Conservation (phyloP, 192 early-diverging fungal species). For the Backusella parvicylindrica region DNA sequence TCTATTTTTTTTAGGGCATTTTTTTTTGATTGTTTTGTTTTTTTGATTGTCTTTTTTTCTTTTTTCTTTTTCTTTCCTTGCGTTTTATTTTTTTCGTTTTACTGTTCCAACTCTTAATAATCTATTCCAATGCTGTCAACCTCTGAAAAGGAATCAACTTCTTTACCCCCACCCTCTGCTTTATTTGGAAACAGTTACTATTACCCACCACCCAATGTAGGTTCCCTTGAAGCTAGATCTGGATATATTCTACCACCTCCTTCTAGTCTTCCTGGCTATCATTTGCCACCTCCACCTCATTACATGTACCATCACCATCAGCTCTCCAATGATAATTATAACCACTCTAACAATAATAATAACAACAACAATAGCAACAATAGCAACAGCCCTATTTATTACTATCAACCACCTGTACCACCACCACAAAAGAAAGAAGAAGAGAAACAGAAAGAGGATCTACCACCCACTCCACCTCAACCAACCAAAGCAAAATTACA, state of each 20-base stretch:
- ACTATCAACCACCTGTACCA: background rate
- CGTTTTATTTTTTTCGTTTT: background rate
- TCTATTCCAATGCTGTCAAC: conserved; percentile 3
- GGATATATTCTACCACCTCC: conserved; percentile 22
- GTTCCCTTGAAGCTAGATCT: background rate
- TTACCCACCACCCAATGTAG: conserved; percentile 1
- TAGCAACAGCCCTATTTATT: background rate
- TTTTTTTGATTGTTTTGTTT: background rate
- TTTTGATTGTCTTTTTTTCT: background rate
- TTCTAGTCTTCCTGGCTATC: conserved; percentile 18
- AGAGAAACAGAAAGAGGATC: background rate
- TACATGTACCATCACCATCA: conserved; percentile 3
- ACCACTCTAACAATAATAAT: background rate
- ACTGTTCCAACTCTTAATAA: background rate
- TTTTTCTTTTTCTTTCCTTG: background rate
- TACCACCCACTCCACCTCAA: background rate
- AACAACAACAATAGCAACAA: background rate
- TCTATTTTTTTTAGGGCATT: background rate
- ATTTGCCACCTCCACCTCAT: conserved; percentile 10
- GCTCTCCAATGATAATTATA: background rate
- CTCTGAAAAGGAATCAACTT: background rate
- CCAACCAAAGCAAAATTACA: background rate
- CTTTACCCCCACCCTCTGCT: conserved; percentile 12
- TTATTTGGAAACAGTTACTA: conserved; percentile 6
- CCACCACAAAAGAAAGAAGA: background rate